Evolutionary conservation across 345 rosid genomes (phyloP), one percentile per base, ranked within the genome.

Genomic region (Mercurialis annua): DNA sequence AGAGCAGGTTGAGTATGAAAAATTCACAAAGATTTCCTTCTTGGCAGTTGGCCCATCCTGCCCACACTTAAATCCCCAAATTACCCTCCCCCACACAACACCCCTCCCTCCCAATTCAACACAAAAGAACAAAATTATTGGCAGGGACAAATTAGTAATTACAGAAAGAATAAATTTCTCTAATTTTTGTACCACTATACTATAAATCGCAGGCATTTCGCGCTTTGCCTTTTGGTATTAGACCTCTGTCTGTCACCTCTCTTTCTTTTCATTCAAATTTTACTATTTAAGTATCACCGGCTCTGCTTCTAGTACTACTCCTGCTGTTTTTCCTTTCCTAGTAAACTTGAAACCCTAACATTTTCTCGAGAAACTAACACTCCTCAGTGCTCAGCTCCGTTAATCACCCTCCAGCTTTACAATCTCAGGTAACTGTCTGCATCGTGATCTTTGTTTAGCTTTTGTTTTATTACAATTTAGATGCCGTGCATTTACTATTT

Each of bases 291-390:
- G 2, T 40, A 3, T 8, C 10, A 3, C 11, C 10, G 5, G 2
- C 44, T 40, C 40, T n/a, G n/a, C n/a, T 36, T 36, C 40, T 40
- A 40, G 12, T 40, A 34, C 40, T 11, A 52, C 14, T 31, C 34
- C 7, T 24, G 24, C 18, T 40, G 43, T 62, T 20, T 40, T 2
- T 2, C 49, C 6, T 26, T 21, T 42, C 24, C 48, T 61, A 31
- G 23, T 1, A 16, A 24, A 5, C n/a, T 14, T 2, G 27, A 59
- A 33, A 36, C 29, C 56, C 31, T 1, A 1, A n/a, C n/a, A n/a
- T 61, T 61, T 61, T 21, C 50, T n/a, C 21, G 31, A 61, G 65
- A 31, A 33, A 33, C 44, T 31, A 33, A 31, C 62, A 0, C 43
- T 57, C 43, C 14, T 15, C 40, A 29, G 10, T n/a, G 2, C 18